phyloP scores from a whole-genome alignment of 345 rosid genomes.

The Mangifera indica region DNA sequence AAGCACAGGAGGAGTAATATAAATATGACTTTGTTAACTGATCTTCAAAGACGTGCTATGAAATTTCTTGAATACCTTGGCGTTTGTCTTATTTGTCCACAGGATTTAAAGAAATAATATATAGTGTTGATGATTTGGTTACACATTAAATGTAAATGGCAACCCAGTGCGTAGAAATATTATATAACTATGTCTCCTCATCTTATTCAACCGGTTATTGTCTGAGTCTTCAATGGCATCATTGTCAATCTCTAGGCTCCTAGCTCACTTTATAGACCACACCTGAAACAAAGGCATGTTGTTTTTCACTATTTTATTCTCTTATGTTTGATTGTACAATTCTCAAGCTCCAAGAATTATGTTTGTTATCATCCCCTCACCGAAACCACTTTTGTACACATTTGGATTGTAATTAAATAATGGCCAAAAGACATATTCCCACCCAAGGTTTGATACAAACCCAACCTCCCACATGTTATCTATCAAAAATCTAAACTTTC shows the following conservation, averaged over 20 bases:
- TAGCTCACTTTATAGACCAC: constrained; percentile 8
- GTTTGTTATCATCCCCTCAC: background rate
- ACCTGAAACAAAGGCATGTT: background rate
- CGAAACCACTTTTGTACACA: background rate
- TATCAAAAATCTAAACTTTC: too few species aligned
- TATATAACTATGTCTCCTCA: constrained; percentile 6
- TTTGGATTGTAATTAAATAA: background rate
- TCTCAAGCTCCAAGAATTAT: background rate
- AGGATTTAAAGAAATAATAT: constrained; percentile 12
- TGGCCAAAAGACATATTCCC: too few species aligned
- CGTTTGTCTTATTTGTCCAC: constrained; percentile 9
- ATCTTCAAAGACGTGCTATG: background rate
- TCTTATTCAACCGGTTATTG: background rate
- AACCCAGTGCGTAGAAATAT: constrained; percentile 3
- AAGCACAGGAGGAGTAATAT: background rate
- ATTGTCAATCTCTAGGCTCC: constrained; percentile 22
- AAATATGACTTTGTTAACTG: background rate
- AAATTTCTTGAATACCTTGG: background rate
- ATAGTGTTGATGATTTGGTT: background rate
- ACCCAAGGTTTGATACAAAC: too few species aligned
- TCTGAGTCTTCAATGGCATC: constrained; percentile 9
- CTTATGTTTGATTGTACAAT: background rate
- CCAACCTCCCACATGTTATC: too few species aligned
- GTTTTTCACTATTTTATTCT: background rate
- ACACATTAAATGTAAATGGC: constrained; percentile 1